Conservation (phyloP, 768 basidiomycete species). For the Cystofilobasidium bisporidii region DNA sequence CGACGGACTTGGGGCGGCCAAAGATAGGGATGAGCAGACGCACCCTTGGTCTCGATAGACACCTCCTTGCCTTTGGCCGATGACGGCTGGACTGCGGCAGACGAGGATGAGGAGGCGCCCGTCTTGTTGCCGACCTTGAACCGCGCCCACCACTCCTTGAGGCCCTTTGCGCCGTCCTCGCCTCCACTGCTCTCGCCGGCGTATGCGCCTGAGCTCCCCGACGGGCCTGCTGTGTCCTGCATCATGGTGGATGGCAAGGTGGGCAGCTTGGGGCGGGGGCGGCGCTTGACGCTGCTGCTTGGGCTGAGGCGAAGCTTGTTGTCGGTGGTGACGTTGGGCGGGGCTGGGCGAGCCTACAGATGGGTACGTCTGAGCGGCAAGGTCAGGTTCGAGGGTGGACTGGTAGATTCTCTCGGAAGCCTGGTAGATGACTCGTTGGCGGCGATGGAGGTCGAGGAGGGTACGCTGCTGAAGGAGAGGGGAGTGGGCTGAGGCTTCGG, state of each 20-base stretch:
- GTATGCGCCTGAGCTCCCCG: neutral
- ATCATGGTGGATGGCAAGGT: neutral
- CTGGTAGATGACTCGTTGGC: no score
- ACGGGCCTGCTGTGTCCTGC: neutral
- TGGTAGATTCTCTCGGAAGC: no score
- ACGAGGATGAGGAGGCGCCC: neutral
- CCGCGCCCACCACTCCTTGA: conserved; percentile 26
- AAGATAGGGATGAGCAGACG: no score
- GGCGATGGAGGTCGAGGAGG: neutral
- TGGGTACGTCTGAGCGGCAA: no score
- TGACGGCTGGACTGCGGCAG: neutral
- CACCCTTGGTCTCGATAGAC: neutral
- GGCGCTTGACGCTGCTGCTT: neutral
- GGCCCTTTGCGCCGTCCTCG: conserved; percentile 15
- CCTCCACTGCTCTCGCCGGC: conserved; percentile 24
- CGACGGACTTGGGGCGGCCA: no score
- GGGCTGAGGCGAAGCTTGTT: neutral
- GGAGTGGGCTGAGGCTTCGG: no score
- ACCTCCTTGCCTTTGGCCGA: neutral
- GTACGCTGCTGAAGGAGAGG: no score
- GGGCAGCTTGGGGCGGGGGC: neutral
- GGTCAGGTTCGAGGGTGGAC: no score
- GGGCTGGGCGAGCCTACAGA: no score
- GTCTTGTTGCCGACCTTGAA: conserved; percentile 23
- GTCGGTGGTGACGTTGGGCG: neutral